Percentiles rank a stretch among this genome's conserved stretches.
Evolutionary conservation across 192 early-diverging fungal species (phyloP).

Genomic region (Radiomyces spectabilis): DNA sequence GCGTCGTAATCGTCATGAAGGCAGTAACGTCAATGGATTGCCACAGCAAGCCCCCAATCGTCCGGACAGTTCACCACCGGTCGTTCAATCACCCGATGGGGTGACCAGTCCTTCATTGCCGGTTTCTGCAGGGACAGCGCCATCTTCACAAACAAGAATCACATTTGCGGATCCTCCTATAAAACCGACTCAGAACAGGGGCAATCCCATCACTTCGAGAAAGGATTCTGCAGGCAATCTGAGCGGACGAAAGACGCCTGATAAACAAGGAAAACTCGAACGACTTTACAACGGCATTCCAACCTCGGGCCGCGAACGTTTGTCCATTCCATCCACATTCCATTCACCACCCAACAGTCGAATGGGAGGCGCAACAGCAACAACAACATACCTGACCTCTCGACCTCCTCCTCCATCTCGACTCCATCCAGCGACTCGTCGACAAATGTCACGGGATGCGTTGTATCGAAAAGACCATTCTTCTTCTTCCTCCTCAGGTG

Average conservation of each 20-base stretch:
- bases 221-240: neutral
- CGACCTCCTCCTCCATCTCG: neutral
- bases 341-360: neutral
- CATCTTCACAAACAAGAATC: too few relatives aligned
- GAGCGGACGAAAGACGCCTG: neutral
- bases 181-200: neutral
- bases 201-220: neutral
- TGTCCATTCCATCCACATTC: too few relatives aligned
- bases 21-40: too few relatives aligned
- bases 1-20: too few relatives aligned
- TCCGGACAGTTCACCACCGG: too few relatives aligned
- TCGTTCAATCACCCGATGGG: too few relatives aligned
- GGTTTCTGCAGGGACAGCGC: neutral
- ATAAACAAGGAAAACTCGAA: constrained; percentile 7
- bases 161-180: too few relatives aligned
- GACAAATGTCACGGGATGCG: constrained; percentile 7
- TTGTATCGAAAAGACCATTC: constrained; percentile 2
- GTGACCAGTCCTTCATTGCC: too few relatives aligned
- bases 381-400: neutral
- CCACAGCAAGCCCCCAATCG: too few relatives aligned
- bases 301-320: constrained; percentile 9
- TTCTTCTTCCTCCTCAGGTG: too few relatives aligned
- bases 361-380: neutral
- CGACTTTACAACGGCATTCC: constrained; percentile 17
- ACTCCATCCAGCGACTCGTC: neutral